phyloP scores from a whole-genome alignment of 2,329 filamentous ascomycete species.

The Laburnicola sp. region DNA sequence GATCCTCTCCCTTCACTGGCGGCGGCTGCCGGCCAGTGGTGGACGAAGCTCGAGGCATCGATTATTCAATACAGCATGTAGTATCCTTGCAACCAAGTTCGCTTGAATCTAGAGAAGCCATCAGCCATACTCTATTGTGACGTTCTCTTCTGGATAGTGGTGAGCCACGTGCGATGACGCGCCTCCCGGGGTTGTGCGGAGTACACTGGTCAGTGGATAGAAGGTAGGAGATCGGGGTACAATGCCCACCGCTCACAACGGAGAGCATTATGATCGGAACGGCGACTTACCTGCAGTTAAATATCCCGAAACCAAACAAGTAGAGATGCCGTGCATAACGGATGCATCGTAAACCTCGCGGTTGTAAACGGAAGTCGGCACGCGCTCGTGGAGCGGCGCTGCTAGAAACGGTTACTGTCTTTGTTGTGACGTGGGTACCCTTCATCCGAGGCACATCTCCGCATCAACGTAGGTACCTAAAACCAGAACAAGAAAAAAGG shows the following conservation, averaged over 20 bases:
- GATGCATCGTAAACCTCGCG: too few relatives aligned
- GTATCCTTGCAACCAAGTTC: background rate
- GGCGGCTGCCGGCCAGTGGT: slow-evolving; percentile 37
- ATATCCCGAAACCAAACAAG: too few relatives aligned
- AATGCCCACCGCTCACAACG: background rate
- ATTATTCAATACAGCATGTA: slow-evolving; percentile 7
- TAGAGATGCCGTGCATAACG: too few relatives aligned
- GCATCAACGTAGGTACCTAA: too few relatives aligned
- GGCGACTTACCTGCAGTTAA: background rate
- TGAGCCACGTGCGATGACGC: background rate
- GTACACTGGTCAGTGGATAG: too few relatives aligned
- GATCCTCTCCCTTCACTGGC: slow-evolving; percentile 31
- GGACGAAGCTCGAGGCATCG: slow-evolving; percentile 22
- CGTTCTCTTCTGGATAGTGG: background rate
- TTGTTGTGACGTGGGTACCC: too few relatives aligned
- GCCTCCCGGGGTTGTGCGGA: too few relatives aligned
- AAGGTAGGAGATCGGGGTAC: background rate
- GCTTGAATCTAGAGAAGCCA: background rate
- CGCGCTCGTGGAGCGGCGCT: too few relatives aligned
- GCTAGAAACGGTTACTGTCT: too few relatives aligned
- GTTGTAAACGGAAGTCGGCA: too few relatives aligned
- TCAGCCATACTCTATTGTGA: background rate
- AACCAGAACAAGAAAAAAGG: too few relatives aligned
- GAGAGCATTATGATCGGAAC: background rate
- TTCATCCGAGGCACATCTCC: too few relatives aligned